These are phyloP conservation scores for Candida bentonensis DNA, from an alignment of 805 yeast genomes.

Conservation along the genomic window DNA sequence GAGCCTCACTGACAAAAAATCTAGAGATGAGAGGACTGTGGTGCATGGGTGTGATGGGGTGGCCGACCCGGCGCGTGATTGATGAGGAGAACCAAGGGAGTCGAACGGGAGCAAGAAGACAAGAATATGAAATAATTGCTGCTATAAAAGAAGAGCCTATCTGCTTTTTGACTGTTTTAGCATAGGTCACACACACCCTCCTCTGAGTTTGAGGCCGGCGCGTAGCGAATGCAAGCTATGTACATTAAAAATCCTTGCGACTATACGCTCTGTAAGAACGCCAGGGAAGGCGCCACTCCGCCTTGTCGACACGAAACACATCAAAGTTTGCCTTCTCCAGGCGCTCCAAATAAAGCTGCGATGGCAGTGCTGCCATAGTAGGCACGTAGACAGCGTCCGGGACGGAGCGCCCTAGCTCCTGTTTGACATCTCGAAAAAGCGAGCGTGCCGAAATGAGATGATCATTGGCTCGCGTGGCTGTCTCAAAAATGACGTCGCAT, in stretches of 20 bases:
- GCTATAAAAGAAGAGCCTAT: too few species aligned
- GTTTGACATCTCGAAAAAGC: conserved; percentile 30
- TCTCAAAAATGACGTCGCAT: conserved; percentile 49
- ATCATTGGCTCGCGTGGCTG: conserved; percentile 67
- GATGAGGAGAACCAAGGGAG: too few species aligned
- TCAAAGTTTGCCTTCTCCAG: conserved; percentile 57
- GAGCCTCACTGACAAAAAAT: background rate
- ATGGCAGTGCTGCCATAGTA: conserved; percentile 52
- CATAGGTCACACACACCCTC: too few species aligned
- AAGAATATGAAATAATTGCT: too few species aligned
- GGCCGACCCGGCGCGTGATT: too few species aligned
- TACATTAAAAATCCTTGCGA: conserved; percentile 23
- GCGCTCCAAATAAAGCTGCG: conserved; percentile 43
- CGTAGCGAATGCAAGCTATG: too few species aligned
- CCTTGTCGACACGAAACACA: conserved; percentile 30
- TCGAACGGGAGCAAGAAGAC: too few species aligned
- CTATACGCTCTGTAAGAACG: conserved; percentile 36
- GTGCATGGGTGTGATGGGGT: too few species aligned
- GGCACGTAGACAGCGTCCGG: conserved; percentile 54
- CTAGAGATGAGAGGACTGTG: background rate
- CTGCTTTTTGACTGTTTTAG: too few species aligned
- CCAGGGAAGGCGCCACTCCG: conserved; percentile 59
- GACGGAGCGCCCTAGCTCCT: conserved; percentile 25
- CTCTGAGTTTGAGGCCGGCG: too few species aligned
- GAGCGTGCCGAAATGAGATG: conserved; percentile 56